Evolutionary conservation across 352 stramenopile species (phyloP).

Genomic region (Globisporangium megalacanthum): DNA sequence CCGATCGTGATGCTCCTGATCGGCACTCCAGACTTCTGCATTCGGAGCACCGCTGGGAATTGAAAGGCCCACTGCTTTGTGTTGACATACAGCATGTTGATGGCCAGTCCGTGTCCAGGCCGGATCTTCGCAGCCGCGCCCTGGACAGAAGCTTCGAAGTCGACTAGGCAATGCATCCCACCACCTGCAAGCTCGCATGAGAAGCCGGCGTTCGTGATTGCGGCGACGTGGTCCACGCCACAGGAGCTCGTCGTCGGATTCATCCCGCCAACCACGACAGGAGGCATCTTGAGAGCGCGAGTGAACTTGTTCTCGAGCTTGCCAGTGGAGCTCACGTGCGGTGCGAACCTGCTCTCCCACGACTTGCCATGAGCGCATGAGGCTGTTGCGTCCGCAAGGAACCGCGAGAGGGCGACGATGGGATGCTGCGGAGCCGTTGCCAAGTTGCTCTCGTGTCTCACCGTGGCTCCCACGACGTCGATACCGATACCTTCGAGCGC

Average conservation of each 20-base stretch:
- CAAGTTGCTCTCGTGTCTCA: conserved; percentile 33
- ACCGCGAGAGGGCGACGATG: conserved; percentile 32
- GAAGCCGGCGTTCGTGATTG: conserved; percentile 76
- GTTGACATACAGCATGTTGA: conserved; percentile 91
- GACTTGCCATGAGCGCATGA: conserved; percentile 14
- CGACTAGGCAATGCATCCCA: conserved; percentile 55
- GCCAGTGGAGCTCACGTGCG: conserved; percentile 33
- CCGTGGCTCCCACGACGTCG: conserved; percentile 28
- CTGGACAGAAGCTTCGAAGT: conserved; percentile 65
- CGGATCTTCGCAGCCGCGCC: conserved; percentile 70
- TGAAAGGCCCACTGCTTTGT: conserved; percentile 87
- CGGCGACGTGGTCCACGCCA: conserved; percentile 78
- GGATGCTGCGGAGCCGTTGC: conserved; percentile 21
- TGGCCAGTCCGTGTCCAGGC: conserved; percentile 63
- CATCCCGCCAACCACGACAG: conserved; percentile 83
- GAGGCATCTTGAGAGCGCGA: conserved; percentile 61
- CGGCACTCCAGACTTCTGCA: conserved; percentile 68
- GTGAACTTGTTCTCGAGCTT: conserved; percentile 74
- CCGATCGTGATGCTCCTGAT: conserved; percentile 89
- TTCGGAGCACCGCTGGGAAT: conserved; percentile 82
- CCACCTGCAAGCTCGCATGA: conserved; percentile 73
- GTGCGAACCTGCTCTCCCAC: conserved; percentile 53
- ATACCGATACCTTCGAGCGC: conserved; percentile 51
- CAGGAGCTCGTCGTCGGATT: conserved; percentile 78
- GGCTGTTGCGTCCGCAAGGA: conserved; percentile 23